Evolutionary conservation across 2,329 filamentous ascomycete species (phyloP), one percentile per base, ranked within the genome.

Genomic region (Cryphonectria radicalis): DNA sequence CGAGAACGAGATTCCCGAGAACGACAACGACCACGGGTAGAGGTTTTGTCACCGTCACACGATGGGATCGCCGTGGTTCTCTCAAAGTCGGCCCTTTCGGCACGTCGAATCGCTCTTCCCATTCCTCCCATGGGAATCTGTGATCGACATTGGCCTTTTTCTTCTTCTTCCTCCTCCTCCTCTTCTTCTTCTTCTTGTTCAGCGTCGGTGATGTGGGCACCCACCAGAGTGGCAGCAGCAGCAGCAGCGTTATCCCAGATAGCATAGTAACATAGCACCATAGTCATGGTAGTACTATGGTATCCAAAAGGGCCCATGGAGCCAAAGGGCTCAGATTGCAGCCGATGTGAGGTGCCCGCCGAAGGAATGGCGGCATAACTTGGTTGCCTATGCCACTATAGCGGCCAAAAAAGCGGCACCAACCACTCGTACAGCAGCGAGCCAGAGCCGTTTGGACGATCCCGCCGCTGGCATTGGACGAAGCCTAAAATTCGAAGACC

Each of bases 351-450:
- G 55, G 2, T 19, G 55, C 28, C 4, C 55, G 14, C 55, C 55
- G 55, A 59, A 59, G 55, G 55, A 59, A 59, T 32, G 55, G 55
- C 55, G 28, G 55, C 55, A 32, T 59, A 59, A 32, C 22, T 59
- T 32, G 55, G 55, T 28, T 59, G 55, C 55, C 55, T 59, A 59
- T 35, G 25, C 53, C 50, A 28, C 55, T 50, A 35, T 32, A 19
- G 55, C 28, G 55, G 14, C 55, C 62, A n/a, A 22, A 50, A 50
- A 50, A n/a, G 6, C 6, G 46, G 62, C 62, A n/a, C 35, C 37
- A 40, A 32, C 28, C 25, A 19, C 63, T 50, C 63, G 63, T 53
- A 66, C 59, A 66, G 43, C 43, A 53, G 25, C 43, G n/a, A 66
- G 28, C 28, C 63, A 50, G 63, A 19, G 10, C 14, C 14, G 17